These are phyloP conservation scores for Phytopythium litorale DNA, from an alignment of 352 stramenopile species.

Conservation along the genomic window DNA sequence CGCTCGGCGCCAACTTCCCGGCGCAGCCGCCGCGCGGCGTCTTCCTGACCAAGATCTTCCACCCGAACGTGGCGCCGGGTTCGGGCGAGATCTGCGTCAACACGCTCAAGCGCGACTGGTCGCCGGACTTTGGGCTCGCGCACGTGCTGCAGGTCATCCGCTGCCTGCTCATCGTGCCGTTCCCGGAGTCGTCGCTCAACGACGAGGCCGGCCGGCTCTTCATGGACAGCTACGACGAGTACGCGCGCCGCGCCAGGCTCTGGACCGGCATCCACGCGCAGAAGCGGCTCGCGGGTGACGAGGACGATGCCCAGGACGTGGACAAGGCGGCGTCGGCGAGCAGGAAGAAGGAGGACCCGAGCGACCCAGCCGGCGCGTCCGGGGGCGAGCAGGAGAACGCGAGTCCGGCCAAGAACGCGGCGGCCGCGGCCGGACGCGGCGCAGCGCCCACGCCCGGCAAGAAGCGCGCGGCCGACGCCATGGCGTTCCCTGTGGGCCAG, in stretches of 20 bases:
- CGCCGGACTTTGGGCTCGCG: conserved; percentile 89
- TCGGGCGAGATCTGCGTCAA: conserved; percentile 99
- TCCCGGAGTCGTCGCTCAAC: conserved; percentile 98
- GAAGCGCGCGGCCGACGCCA: conserved; percentile 6
- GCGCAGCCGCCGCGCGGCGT: conserved; percentile 86
- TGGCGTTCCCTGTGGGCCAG: not conserved
- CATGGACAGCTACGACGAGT: conserved; percentile 99
- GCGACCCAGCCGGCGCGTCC: not conserved
- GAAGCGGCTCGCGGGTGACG: conserved; percentile 31
- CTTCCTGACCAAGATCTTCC: conserved; percentile 99
- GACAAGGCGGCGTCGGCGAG: conserved; percentile 21
- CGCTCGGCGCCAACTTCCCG: conserved; percentile 87
- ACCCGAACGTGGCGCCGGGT: conserved; percentile 97
- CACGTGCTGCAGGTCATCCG: conserved; percentile 98
- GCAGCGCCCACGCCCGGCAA: not conserved
- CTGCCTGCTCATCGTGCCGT: conserved; percentile 99
- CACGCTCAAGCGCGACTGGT: conserved; percentile 99
- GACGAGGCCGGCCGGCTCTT: conserved; percentile 99
- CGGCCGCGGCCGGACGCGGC: not conserved
- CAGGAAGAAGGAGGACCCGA: conserved; percentile 40
- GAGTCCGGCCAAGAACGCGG: not conserved
- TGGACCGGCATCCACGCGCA: conserved; percentile 91
- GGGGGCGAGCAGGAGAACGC: conserved; percentile 7
- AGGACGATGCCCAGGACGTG: conserved; percentile 19
- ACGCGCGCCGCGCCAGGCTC: conserved; percentile 81